Conservation (phyloP, 106 monocot genomes). For the Triglochin maritima region DNA sequence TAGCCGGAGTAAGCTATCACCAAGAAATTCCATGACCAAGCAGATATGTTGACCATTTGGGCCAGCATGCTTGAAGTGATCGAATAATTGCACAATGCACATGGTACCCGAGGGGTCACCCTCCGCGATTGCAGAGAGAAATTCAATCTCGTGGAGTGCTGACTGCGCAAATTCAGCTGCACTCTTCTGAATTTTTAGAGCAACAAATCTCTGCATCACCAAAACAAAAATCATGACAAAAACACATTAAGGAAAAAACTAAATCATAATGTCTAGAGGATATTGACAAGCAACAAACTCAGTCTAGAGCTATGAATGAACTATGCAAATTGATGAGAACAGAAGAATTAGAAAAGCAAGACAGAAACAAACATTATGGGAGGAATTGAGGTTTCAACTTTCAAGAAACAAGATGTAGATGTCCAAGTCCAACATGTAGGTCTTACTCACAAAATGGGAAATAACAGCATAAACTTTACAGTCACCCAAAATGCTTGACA, state of each 20-base stretch:
- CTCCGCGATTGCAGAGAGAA: constrained; percentile 60
- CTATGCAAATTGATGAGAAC: not conserved
- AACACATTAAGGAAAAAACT: not conserved
- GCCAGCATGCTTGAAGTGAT: constrained; percentile 79
- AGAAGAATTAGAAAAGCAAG: not conserved
- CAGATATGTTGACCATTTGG: constrained; percentile 89
- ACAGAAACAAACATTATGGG: not conserved
- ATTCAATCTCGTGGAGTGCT: constrained; percentile 75
- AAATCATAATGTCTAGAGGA: not conserved
- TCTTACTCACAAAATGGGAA: no score
- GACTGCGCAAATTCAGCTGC: constrained; percentile 63
- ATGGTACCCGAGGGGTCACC: constrained; percentile 67
- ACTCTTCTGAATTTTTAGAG: constrained; percentile 95
- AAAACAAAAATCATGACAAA: not conserved
- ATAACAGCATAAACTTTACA: no score
- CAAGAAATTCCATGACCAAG: constrained; percentile 68
- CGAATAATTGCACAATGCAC: constrained; percentile 42
- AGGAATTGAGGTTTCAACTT: no score
- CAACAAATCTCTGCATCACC: constrained; percentile 58
- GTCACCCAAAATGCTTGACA: no score
- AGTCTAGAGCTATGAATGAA: not conserved
- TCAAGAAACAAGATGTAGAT: no score
- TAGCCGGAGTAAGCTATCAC: constrained; percentile 78
- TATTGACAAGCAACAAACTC: not conserved
- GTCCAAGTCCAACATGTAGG: no score